Evolutionary conservation across 192 early-diverging fungal species (phyloP).

Genomic region (Chytriomyces hyalinus): DNA sequence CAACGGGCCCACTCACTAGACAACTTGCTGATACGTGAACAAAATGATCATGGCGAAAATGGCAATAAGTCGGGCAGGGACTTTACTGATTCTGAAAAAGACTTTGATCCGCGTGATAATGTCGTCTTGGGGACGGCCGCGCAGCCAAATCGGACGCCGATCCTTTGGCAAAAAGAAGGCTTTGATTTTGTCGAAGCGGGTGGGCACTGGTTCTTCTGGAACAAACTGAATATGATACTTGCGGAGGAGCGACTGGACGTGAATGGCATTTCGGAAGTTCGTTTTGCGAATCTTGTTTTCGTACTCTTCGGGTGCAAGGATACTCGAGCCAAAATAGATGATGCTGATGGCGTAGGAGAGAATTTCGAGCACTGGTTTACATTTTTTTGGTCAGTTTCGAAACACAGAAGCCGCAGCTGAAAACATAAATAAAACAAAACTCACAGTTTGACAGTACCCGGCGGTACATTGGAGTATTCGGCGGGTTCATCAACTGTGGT

Average conservation of each 20-base stretch:
- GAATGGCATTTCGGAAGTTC: neutral
- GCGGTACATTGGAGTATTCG: neutral
- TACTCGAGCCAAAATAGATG: neutral
- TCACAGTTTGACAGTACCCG: neutral
- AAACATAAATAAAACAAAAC: neutral
- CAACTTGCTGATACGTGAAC: too few species aligned
- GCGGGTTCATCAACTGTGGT: neutral
- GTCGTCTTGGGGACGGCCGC: neutral
- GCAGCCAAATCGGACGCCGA: slow-evolving; percentile 1
- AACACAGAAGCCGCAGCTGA: neutral
- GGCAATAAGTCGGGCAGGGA: too few species aligned
- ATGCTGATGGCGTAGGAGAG: neutral
- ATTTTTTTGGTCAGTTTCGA: too few species aligned
- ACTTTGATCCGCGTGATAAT: neutral
- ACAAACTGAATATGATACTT: neutral
- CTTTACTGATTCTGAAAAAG: too few species aligned
- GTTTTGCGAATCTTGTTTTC: neutral
- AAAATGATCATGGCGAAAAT: too few species aligned
- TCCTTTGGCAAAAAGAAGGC: neutral
- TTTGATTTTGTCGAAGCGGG: too few species aligned
- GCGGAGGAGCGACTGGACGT: slow-evolving; percentile 20
- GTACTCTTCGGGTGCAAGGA: neutral
- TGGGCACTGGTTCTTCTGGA: neutral
- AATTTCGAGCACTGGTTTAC: neutral
- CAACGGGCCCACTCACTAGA: too few species aligned